Evolutionary conservation across 257 asterid genomes (phyloP), one percentile per base, ranked within the genome.

Genomic region (Ligustrum vulgare): DNA sequence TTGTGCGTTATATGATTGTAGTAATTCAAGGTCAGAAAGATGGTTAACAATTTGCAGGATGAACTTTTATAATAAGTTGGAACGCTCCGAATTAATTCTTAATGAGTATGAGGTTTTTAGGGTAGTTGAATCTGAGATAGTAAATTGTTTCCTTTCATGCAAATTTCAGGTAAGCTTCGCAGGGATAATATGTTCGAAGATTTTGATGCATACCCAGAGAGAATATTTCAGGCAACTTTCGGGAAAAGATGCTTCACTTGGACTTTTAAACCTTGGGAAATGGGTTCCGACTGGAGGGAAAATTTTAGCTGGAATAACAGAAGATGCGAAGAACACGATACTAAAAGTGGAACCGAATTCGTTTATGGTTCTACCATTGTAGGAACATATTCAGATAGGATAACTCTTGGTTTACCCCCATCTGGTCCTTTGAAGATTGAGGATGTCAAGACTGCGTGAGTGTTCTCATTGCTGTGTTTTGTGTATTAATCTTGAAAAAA

Each of bases 401-500:
- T 80, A 84, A 80, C 81, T 79, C 97, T 93, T 33, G 96, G 94
- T 83, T 82, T 93, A 69, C 97, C 98, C 32, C 75, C 81, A 43
- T 68, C 77, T 22, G 97, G 98, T 73, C 93, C 91, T 49, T 76
- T 93, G 87, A 85, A 79, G 81, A 87, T 93, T 15, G 87, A 88
- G 80, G 97, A 91, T 47, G 94, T 93, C 81, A 93, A 93, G 86
- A 79, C 87, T 80, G 98, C 98, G 98, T 93, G 86, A 91, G 97
- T 88, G 63, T 77, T 28, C 78, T 58, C 72, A 5, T 60, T 32
- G 62, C 67, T 54, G 35, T 81, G 51, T 75, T 67, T 34, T 39
- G 37, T 49, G 11, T 63, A 10, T 65, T 31, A 22, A 58, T n/a
- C 18, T 81, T 41, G 25, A 56, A 3, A 66, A 41, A 39, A 10